A percentile compares a stretch with the other conserved stretches of the same genome.
phyloP scores from a whole-genome alignment of 768 basidiomycete species.

The Mrakia blollopis region DNA sequence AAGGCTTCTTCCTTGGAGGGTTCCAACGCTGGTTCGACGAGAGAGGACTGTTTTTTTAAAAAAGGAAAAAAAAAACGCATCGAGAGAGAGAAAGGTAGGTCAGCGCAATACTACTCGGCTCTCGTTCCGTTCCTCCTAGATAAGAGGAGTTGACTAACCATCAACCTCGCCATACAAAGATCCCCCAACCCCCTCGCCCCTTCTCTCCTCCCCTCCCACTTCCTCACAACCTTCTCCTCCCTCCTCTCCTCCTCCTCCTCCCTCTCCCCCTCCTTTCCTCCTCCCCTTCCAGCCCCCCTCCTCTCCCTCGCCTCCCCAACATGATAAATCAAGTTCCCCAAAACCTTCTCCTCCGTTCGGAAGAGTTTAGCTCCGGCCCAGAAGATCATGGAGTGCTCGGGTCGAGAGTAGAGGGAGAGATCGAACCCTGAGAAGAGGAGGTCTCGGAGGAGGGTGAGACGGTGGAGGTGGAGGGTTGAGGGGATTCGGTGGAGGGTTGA shows the following conservation, averaged over 20 bases:
- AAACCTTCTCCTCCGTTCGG: slow-evolving; percentile 6
- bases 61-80: neutral
- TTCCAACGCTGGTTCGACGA: neutral
- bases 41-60: neutral
- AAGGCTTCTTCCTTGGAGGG: neutral
- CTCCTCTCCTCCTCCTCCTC: neutral
- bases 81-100: neutral
- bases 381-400: slow-evolving; percentile 20
- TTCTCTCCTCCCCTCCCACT: slow-evolving; percentile 2
- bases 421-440: slow-evolving; percentile 28
- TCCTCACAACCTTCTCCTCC: neutral
- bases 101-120: neutral
- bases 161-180: neutral
- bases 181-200: neutral
- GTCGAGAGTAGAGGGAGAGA: slow-evolving; percentile 18
- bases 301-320: too few relatives aligned
- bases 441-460: slow-evolving; percentile 22
- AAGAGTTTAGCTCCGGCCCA: slow-evolving; percentile 18
- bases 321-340: neutral
- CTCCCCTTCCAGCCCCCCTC: too few relatives aligned
- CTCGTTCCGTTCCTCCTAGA: neutral
- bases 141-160: neutral
- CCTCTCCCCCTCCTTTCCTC: too few relatives aligned
- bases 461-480: slow-evolving; percentile 23
- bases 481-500: slow-evolving; percentile 19